A percentile compares a stretch with the other conserved stretches of the same genome.
phyloP scores from a whole-genome alignment of 2,329 filamentous ascomycete genomes.

The Didymella pinodella region DNA sequence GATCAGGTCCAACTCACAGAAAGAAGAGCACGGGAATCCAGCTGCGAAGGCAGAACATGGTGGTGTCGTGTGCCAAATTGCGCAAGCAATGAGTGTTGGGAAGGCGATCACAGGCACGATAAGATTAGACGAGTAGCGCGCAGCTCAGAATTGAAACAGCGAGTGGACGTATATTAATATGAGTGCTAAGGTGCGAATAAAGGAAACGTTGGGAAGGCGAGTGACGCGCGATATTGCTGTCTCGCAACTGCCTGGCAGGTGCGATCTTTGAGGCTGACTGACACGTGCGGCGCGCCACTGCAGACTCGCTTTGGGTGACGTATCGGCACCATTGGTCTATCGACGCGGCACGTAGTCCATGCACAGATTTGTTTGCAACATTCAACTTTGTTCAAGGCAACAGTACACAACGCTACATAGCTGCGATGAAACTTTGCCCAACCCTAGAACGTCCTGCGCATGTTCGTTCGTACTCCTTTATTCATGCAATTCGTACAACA shows the following conservation, averaged over 20 bases:
- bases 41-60: conserved; percentile 73
- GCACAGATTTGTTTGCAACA: background rate
- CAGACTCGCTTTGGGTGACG: conserved; percentile 5
- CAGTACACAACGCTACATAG: conserved; percentile 8
- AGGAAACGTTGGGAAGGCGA: conserved; percentile 19
- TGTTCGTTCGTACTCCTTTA: conserved; percentile 5
- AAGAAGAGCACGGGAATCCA: conserved; percentile 61
- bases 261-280: conserved; percentile 13
- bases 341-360: background rate
- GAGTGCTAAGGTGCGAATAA: conserved; percentile 10
- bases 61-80: conserved; percentile 27
- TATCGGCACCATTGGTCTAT: conserved; percentile 8
- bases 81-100: background rate
- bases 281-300: conserved; percentile 15
- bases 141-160: conserved; percentile 18
- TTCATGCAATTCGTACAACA: conserved; percentile 18
- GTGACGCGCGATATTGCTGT: conserved; percentile 20
- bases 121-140: conserved; percentile 5
- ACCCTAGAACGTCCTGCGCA: background rate
- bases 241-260: conserved; percentile 5
- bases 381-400: background rate
- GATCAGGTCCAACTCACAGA: conserved; percentile 54
- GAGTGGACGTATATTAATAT: conserved; percentile 24
- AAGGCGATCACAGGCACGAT: background rate
- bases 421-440: background rate